These are phyloP conservation scores for Tillandsia fasciculata DNA, from an alignment of 176 grass and related monocot genomes.

Conservation along the genomic window DNA sequence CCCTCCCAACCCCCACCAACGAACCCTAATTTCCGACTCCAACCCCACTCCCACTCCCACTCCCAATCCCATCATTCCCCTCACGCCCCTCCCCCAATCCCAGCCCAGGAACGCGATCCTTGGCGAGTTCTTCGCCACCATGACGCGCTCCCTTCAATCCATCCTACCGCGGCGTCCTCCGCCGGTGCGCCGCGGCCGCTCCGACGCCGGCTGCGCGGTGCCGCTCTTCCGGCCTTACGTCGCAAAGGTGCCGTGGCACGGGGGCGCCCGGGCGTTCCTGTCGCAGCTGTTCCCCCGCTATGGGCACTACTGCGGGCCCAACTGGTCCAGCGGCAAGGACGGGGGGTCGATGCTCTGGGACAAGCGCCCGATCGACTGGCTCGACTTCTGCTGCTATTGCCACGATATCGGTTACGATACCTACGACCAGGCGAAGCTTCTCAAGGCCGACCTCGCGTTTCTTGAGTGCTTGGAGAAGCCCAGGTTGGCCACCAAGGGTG, in stretches of 20 bases:
- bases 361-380: constrained; percentile 68
- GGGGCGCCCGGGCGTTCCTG: constrained; percentile 51
- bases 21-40: not conserved
- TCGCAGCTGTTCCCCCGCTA: constrained; percentile 85
- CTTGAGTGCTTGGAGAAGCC: constrained; percentile 82
- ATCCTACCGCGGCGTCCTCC: not conserved
- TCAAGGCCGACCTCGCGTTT: constrained; percentile 82
- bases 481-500: constrained; percentile 48
- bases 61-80: not conserved
- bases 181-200: not conserved
- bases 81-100: not conserved
- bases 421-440: constrained; percentile 77
- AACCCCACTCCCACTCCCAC: not conserved
- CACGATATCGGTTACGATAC: constrained; percentile 98
- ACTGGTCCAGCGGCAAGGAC: constrained; percentile 96
- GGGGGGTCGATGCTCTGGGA: constrained; percentile 85
- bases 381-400: constrained; percentile 99
- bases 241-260: constrained; percentile 86
- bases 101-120: not conserved
- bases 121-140: not conserved
- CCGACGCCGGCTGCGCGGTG: constrained; percentile 53
- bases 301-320: constrained; percentile 94
- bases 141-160: not conserved
- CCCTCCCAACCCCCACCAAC: not conserved
- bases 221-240: constrained; percentile 90